These are phyloP conservation scores for Rhytidhysteron rufulum DNA, from an alignment of 2,329 filamentous ascomycete species.

Conservation along the genomic window DNA sequence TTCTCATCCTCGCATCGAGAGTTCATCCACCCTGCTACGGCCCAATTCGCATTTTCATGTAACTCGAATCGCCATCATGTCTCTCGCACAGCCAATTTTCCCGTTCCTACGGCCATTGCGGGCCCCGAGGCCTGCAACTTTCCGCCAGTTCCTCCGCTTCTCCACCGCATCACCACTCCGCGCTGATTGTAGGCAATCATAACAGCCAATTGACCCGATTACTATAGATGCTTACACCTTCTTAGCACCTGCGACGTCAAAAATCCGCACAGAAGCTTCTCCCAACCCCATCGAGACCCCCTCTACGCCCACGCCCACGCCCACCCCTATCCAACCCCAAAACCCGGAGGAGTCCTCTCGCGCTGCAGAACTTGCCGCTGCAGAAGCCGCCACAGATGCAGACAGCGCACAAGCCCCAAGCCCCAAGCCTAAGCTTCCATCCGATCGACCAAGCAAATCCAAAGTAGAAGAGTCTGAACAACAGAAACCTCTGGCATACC, in stretches of 20 bases:
- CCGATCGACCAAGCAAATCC: conserved; percentile 14
- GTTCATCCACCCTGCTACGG: too few species aligned
- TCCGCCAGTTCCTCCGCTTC: conserved; percentile 40
- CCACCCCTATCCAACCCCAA: conserved; percentile 1
- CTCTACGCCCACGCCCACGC: conserved; percentile 28
- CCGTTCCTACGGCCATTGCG: conserved; percentile 40
- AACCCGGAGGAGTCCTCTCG: conserved; percentile 14
- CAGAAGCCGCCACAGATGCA: conserved; percentile 30
- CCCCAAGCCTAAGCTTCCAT: conserved; percentile 19
- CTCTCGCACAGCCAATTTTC: conserved; percentile 31
- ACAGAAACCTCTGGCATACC: conserved; percentile 55
- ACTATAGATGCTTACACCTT: conserved; percentile 5
- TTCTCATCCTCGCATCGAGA: too few species aligned
- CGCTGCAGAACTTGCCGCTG: conserved; percentile 27
- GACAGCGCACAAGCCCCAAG: conserved; percentile 26
- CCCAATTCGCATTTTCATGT: conserved; percentile 1
- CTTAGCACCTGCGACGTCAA: conserved; percentile 11
- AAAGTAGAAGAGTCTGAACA: conserved; percentile 15
- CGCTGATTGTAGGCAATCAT: conserved; percentile 20
- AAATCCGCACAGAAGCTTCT: conserved; percentile 4
- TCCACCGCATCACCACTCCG: conserved; percentile 28
- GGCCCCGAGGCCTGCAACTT: conserved; percentile 31
- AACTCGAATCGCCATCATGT: conserved; percentile 20
- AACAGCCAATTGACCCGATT: conserved; percentile 1
- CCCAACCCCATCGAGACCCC: conserved; percentile 21